Percentiles rank a stretch among this genome's conserved stretches.
Conservation (phyloP, 768 basidiomycete genomes). For the Royoungia palumana region DNA sequence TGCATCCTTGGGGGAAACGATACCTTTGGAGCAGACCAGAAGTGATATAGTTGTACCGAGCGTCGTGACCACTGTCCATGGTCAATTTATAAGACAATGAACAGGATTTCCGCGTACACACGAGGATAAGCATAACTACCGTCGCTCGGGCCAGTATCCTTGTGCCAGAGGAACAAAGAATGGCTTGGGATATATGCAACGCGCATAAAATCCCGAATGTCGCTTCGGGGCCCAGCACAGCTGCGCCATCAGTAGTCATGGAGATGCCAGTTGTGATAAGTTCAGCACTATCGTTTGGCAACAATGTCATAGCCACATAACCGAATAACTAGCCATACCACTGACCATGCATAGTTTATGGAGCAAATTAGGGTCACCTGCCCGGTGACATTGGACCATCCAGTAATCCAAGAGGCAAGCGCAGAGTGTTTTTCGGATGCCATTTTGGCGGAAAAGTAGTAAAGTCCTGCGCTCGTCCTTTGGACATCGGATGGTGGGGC, state of each 20-base stretch:
- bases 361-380: constrained; percentile 27
- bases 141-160: constrained; percentile 23
- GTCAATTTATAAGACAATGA: background rate
- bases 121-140: constrained; percentile 11
- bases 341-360: constrained; percentile 20
- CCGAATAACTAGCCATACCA: background rate
- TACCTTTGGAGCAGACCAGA: constrained; percentile 15
- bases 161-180: constrained; percentile 23
- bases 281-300: constrained; percentile 21
- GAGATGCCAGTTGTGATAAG: constrained; percentile 18
- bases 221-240: constrained; percentile 17
- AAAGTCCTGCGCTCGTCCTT: constrained; percentile 25
- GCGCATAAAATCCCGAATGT: constrained; percentile 21
- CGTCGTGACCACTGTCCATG: constrained; percentile 18
- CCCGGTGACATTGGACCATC: constrained; percentile 27
- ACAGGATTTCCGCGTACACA: constrained; percentile 7
- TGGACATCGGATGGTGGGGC: background rate
- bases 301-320: background rate
- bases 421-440: constrained; percentile 21
- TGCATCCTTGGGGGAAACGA: constrained; percentile 14
- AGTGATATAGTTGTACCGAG: constrained; percentile 17
- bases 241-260: constrained; percentile 21
- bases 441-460: constrained; percentile 29
- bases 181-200: constrained; percentile 15
- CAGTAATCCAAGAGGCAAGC: constrained; percentile 28